A percentile compares a stretch with the other conserved stretches of the same genome.
phyloP scores from a whole-genome alignment of 2,329 filamentous ascomycete species.

The Tolypocladium tundrense region DNA sequence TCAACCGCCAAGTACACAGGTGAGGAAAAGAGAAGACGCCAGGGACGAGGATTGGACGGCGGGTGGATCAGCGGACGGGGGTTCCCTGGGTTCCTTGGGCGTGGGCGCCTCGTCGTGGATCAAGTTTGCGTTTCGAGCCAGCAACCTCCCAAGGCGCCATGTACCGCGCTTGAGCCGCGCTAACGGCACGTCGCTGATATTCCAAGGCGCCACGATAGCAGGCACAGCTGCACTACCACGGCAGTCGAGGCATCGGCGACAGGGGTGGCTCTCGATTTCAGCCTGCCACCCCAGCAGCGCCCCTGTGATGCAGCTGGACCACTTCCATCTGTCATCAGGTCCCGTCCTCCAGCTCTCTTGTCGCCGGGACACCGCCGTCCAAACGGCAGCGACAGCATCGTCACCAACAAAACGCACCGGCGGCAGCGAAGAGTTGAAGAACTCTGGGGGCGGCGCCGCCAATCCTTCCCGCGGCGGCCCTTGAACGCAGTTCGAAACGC shows the following conservation, averaged over 20 bases:
- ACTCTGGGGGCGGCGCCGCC: neutral
- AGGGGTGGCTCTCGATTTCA: neutral
- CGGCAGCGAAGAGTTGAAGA: neutral
- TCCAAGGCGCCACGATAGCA: neutral
- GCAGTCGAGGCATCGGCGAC: conserved; percentile 1
- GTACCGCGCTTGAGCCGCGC: neutral
- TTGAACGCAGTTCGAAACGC: neutral
- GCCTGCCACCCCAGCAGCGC: conserved; percentile 1
- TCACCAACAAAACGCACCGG: neutral
- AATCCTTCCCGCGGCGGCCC: neutral
- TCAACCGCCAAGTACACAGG: no score
- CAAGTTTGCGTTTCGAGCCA: conserved; percentile 1
- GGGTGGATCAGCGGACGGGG: neutral
- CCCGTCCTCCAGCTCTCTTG: neutral
- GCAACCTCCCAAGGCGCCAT: neutral
- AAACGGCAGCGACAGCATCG: neutral
- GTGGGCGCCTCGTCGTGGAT: conserved; percentile 1
- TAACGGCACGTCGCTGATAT: neutral
- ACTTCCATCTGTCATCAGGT: neutral
- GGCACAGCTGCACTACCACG: neutral
- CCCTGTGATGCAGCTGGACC: conserved; percentile 4
- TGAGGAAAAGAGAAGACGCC: neutral
- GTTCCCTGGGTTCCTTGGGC: neutral
- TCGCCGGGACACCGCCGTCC: neutral
- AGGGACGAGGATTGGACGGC: neutral